Evolutionary conservation across 768 basidiomycete genomes (phyloP), one percentile per base, ranked within the genome.

Genomic region (Mrakia blollopis): DNA sequence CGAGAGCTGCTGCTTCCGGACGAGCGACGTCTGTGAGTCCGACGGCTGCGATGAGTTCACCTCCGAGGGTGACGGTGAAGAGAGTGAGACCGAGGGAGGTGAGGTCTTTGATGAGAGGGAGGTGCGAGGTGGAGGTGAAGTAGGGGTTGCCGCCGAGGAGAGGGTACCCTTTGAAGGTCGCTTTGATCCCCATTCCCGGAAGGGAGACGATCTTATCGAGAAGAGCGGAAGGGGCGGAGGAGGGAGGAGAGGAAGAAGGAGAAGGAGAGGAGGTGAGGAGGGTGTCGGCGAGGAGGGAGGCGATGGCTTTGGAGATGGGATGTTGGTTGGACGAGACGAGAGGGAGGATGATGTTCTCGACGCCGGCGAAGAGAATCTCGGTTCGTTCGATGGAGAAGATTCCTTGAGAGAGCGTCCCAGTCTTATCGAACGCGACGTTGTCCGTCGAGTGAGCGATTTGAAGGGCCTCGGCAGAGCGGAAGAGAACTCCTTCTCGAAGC

Each of bases 91-190:
- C 74, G 10, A 14, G 23, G 21, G 68, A 44, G 37, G 37, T 30
- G 39, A 78, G 61, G 30, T 30, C 65, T 39, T 62, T 84, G 62
- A 84, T 80, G 28, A 74, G 63, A 10, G 84, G 81, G 73, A 84
- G 80, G 8, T 77, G 69, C n/a, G 80, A 77, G 14, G 83, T 72
- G 7, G 78, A 81, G 18, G 85, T 82, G 83, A 84, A 86, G 23
- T 60, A 74, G 0, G 85, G 81, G 75, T 79, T 85, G 16, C 86
- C 86, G 44, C 85, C 86, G 32, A 25, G 69, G 50, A 78, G 57
- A 16, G 68, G 41, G 52, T 41, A 60, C 23, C 30, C 41, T 4
- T 23, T n/a, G 44, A 61, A 23, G 50, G 37, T 62, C 30, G 74
- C 74, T 28, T 75, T 52, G 68, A 78, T 68, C 11, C 78, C 78